These are phyloP conservation scores for Teunomyces aglyptinius DNA, from an alignment of 805 yeast species.

Conservation along the genomic window DNA sequence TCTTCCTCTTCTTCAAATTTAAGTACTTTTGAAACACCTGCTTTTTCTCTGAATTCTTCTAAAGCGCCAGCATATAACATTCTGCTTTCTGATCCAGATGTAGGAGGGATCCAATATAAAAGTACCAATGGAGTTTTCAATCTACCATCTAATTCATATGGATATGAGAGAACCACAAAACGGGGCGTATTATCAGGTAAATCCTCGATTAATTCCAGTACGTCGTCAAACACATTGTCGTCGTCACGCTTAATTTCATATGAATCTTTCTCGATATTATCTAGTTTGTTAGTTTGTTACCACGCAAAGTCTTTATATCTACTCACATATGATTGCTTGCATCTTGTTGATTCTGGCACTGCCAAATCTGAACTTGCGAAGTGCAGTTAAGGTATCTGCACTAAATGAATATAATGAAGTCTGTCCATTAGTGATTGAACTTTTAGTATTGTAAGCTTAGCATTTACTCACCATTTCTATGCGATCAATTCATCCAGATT, in stretches of 20 bases:
- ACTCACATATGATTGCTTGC: conserved; percentile 62
- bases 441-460: neutral
- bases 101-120: conserved; percentile 86
- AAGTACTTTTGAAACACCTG: conserved; percentile 68
- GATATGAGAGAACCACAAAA: conserved; percentile 73
- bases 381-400: conserved; percentile 54
- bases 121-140: conserved; percentile 70
- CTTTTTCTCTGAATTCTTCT: conserved; percentile 71
- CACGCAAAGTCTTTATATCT: neutral
- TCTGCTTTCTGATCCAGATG: conserved; percentile 74
- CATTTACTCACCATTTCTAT: neutral
- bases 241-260: conserved; percentile 53
- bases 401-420: conserved; percentile 59
- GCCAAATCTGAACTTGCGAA: conserved; percentile 71
- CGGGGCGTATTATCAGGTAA: conserved; percentile 83
- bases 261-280: conserved; percentile 53
- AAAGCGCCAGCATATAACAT: conserved; percentile 93
- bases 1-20: conserved; percentile 71
- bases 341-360: conserved; percentile 62
- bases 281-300: conserved; percentile 19
- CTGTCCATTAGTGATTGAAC: conserved; percentile 4
- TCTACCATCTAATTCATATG: conserved; percentile 73
- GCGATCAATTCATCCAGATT: no score
- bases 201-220: conserved; percentile 69
- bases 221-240: conserved; percentile 44